Evolutionary conservation across 2,329 filamentous ascomycete species (phyloP).

Genomic region (Xylaria digitata): DNA sequence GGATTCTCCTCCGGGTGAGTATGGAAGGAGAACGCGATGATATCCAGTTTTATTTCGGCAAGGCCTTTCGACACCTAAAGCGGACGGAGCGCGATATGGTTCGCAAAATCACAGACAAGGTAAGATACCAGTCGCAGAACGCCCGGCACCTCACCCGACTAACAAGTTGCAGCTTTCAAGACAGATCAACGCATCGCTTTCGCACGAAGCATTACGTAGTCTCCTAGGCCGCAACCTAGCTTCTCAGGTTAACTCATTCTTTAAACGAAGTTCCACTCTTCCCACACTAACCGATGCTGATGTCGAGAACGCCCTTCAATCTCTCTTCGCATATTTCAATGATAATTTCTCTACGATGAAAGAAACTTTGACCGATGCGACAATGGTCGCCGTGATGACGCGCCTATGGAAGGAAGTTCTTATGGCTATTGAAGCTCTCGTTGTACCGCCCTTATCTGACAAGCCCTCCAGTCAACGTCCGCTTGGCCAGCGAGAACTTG

Average conservation of each 20-base stretch:
- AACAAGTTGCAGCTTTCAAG: conserved; percentile 75
- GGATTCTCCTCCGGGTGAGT: conserved; percentile 88
- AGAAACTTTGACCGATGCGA: conserved; percentile 89
- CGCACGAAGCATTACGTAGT: conserved; percentile 79
- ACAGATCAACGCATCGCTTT: conserved; percentile 91
- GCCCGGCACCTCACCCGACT: conserved; percentile 18
- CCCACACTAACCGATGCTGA: conserved; percentile 75
- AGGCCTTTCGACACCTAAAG: conserved; percentile 94
- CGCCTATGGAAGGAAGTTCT: conserved; percentile 97
- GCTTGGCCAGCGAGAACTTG: conserved; percentile 86
- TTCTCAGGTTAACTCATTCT: conserved; percentile 59
- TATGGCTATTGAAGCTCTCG: conserved; percentile 86
- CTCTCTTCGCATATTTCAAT: conserved; percentile 93
- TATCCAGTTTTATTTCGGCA: conserved; percentile 98
- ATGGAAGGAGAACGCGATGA: conserved; percentile 99
- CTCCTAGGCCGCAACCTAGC: conserved; percentile 77
- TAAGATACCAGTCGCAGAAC: conserved; percentile 54
- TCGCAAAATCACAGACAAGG: conserved; percentile 96
- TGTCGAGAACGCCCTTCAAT: conserved; percentile 82
- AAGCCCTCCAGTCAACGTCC: conserved; percentile 89
- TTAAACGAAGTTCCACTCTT: conserved; percentile 65
- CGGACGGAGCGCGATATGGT: conserved; percentile 98
- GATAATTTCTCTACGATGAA: conserved; percentile 99
- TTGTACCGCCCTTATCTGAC: conserved; percentile 94
- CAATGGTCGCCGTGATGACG: conserved; percentile 99